These are phyloP conservation scores for Oryza glaberrima DNA, from an alignment of 176 grass and related monocot species.

Conservation along the genomic window DNA sequence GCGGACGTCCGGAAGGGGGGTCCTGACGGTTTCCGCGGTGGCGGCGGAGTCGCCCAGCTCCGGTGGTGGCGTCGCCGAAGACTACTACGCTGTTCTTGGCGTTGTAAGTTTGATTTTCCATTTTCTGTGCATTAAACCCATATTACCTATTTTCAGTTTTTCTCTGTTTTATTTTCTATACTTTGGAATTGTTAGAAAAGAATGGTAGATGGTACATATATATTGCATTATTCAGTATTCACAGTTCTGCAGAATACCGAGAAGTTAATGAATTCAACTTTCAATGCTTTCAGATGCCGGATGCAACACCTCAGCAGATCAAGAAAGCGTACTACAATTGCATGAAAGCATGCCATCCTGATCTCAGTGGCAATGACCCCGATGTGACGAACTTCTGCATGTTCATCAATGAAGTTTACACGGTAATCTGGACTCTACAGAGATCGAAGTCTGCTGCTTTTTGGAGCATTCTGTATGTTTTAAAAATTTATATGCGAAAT, in stretches of 20 bases:
- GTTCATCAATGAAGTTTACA: conserved; percentile 97
- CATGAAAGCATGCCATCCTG: conserved; percentile 97
- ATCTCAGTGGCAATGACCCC: conserved; percentile 91
- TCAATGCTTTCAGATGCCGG: conserved; percentile 71
- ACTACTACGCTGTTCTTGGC: conserved; percentile 89
- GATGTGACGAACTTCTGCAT: conserved; percentile 96
- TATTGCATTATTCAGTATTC: background rate
- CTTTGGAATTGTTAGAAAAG: conserved; percentile 7
- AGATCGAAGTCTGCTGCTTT: background rate
- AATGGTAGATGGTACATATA: background rate
- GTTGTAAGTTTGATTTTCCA: conserved; percentile 47
- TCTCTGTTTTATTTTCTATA: background rate
- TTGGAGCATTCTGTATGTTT: background rate
- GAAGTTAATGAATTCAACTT: background rate
- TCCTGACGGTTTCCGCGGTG: conserved; percentile 47
- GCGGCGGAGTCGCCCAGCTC: conserved; percentile 43
- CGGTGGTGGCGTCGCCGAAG: conserved; percentile 67
- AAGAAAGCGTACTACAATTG: conserved; percentile 96
- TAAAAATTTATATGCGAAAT: conserved; percentile 12
- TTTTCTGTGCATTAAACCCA: background rate
- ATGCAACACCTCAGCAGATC: conserved; percentile 91
- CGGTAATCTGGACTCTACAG: conserved; percentile 43
- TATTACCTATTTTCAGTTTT: background rate
- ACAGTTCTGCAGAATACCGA: background rate
- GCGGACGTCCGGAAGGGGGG: conserved; percentile 34